A percentile compares a stretch with the other conserved stretches of the same genome.
These are phyloP conservation scores for Apiosordaria backusii DNA, from an alignment of 495 filamentous ascomycete species.

Conservation along the genomic window DNA sequence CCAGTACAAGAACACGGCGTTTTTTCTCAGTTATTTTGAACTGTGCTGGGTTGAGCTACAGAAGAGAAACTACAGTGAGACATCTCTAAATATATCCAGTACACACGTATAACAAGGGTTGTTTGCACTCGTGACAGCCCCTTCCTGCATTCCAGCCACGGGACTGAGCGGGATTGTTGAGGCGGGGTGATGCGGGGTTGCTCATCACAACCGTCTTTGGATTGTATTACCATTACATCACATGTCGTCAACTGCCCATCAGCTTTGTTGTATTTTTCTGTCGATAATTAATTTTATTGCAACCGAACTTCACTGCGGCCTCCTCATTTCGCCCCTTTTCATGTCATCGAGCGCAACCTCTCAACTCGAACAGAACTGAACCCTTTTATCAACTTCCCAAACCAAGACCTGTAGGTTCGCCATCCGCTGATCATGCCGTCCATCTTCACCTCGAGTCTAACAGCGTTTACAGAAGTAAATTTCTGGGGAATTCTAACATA, in stretches of 20 bases:
- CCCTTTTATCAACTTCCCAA: too few relatives aligned
- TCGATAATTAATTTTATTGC: not conserved
- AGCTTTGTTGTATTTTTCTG: not conserved
- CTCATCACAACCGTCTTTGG: not conserved
- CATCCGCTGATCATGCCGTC: not conserved
- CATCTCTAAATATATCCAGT: not conserved
- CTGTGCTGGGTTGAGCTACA: not conserved
- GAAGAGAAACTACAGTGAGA: not conserved
- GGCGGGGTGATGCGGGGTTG: constrained; percentile 2
- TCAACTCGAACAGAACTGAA: too few relatives aligned
- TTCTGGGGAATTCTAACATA: not conserved
- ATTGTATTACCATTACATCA: constrained; percentile 18
- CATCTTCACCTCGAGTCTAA: not conserved
- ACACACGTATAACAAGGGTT: not conserved
- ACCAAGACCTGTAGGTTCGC: too few relatives aligned
- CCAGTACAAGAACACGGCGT: not conserved
- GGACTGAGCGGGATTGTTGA: not conserved
- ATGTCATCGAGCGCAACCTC: too few relatives aligned
- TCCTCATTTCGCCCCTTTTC: not conserved
- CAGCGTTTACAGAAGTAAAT: not conserved
- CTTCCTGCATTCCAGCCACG: not conserved
- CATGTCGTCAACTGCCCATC: constrained; percentile 15
- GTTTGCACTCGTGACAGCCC: not conserved
- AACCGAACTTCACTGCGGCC: too few relatives aligned
- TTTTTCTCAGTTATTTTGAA: not conserved